Evolutionary conservation across 2,329 filamentous ascomycete species (phyloP).

Genomic region (Pestalotiopsis fici): DNA sequence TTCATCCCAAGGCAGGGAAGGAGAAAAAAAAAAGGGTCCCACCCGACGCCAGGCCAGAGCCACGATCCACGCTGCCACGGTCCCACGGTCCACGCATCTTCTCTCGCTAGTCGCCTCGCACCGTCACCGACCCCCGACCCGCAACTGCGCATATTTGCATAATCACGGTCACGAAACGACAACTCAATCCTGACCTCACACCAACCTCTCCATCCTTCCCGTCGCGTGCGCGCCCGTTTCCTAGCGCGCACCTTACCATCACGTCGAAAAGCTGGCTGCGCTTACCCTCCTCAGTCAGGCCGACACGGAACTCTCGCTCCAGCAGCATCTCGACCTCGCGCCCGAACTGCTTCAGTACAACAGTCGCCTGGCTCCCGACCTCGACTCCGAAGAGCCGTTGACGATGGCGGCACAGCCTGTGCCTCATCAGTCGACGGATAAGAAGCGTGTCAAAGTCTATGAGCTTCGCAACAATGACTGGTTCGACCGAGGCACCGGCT

Average conservation of each 20-base stretch:
- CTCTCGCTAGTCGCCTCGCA: constrained; percentile 2
- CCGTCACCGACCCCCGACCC: constrained; percentile 3
- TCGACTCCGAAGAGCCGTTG: constrained; percentile 58
- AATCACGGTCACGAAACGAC: neutral
- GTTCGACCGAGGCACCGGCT: constrained; percentile 96
- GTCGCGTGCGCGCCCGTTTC: constrained; percentile 31
- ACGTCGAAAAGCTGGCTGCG: constrained; percentile 50
- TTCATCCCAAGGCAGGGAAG: neutral
- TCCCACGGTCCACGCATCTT: neutral
- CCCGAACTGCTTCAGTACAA: constrained; percentile 53
- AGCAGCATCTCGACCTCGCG: constrained; percentile 60
- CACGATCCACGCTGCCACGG: neutral
- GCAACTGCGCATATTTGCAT: constrained; percentile 8
- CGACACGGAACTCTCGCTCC: constrained; percentile 58
- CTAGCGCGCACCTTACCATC: constrained; percentile 29
- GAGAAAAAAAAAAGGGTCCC: neutral
- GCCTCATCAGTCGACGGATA: constrained; percentile 68
- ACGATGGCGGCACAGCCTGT: constrained; percentile 71
- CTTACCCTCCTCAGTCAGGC: constrained; percentile 55
- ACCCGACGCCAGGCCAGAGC: neutral
- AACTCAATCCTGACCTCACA: constrained; percentile 3
- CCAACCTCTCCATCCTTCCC: constrained; percentile 9
- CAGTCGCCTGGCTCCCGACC: constrained; percentile 49
- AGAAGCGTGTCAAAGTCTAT: constrained; percentile 94
- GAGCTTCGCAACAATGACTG: constrained; percentile 98